Conservation (phyloP, 495 filamentous ascomycete species). For the Astrocystis sublimbata region DNA sequence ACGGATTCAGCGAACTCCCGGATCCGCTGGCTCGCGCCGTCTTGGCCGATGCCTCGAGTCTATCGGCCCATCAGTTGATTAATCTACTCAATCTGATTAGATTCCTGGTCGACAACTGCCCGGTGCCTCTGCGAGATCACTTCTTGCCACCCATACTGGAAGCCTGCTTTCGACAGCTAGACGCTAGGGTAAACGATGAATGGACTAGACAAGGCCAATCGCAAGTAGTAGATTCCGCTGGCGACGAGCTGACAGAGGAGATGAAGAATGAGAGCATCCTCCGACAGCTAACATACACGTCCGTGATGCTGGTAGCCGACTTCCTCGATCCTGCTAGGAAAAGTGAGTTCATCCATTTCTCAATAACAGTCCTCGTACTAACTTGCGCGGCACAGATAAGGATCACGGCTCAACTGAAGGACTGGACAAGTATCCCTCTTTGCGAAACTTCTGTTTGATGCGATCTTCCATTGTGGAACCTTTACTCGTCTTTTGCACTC, state of each 20-base stretch:
- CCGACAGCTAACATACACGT: slow-evolving; percentile 87
- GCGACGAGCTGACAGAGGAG: slow-evolving; percentile 78
- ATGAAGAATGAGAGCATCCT: slow-evolving; percentile 98
- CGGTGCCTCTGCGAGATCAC: slow-evolving; percentile 68
- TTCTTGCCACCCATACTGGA: slow-evolving; percentile 87
- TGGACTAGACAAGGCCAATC: slow-evolving; percentile 73
- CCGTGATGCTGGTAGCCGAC: slow-evolving; percentile 85
- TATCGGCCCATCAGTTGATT: slow-evolving; percentile 92
- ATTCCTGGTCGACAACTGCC: slow-evolving; percentile 88
- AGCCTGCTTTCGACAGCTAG: slow-evolving; percentile 80
- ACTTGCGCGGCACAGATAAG: slow-evolving; percentile 10
- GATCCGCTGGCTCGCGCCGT: slow-evolving; percentile 80
- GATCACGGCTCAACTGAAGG: slow-evolving; percentile 2
- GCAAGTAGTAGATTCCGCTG: slow-evolving; percentile 54
- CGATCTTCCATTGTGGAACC: slow-evolving; percentile 79
- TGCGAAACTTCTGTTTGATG: slow-evolving; percentile 79
- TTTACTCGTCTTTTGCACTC: slow-evolving; percentile 85
- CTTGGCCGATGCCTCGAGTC: slow-evolving; percentile 76
- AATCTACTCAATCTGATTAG: slow-evolving; percentile 83
- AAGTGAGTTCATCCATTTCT: slow-evolving; percentile 42
- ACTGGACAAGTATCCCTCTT: slow-evolving; percentile 45
- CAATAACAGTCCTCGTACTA: background rate
- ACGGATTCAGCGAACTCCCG: slow-evolving; percentile 81
- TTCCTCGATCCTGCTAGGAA: slow-evolving; percentile 73
- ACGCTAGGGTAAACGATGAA: slow-evolving; percentile 79